Conservation (phyloP, 495 filamentous ascomycete species). For the Talaromyces stipitatus region DNA sequence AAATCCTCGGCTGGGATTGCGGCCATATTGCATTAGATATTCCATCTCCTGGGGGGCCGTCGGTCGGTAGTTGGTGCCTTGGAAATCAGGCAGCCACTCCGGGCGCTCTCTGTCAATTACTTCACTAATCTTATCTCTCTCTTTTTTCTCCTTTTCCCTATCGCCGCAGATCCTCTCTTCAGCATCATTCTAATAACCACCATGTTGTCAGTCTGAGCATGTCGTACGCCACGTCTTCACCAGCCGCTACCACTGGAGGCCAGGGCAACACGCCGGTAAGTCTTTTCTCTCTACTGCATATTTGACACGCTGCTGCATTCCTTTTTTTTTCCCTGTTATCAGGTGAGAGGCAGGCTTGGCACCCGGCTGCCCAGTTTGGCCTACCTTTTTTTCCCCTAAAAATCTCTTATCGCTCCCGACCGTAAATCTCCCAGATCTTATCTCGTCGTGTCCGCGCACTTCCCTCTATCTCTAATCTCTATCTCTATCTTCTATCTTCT, state of each 20-base stretch:
- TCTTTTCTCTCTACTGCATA: slow-evolving; percentile 10
- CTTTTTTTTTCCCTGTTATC: slow-evolving; percentile 10
- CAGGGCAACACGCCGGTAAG: slow-evolving; percentile 62
- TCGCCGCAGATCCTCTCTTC: slow-evolving; percentile 31
- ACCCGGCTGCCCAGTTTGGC: slow-evolving; percentile 4
- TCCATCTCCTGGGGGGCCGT: slow-evolving; percentile 4
- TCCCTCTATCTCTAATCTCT: slow-evolving; percentile 10
- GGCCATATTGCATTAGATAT: not conserved
- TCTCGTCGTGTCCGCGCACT: slow-evolving; percentile 21
- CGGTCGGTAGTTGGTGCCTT: not conserved
- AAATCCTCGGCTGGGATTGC: slow-evolving; percentile 1
- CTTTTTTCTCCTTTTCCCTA: not conserved
- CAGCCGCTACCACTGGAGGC: slow-evolving; percentile 59
- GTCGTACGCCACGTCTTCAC: slow-evolving; percentile 57
- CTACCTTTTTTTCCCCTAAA: slow-evolving; percentile 7
- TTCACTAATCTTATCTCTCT: not conserved
- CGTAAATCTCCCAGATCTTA: slow-evolving; percentile 43
- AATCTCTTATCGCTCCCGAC: slow-evolving; percentile 6
- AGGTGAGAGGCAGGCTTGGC: slow-evolving; percentile 1
- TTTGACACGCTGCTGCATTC: slow-evolving; percentile 3
- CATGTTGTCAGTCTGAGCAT: slow-evolving; percentile 43
- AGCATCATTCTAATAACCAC: slow-evolving; percentile 6
- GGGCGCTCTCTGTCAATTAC: not conserved
- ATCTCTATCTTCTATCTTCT: slow-evolving; percentile 12
- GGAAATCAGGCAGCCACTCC: slow-evolving; percentile 2